Conservation (phyloP, 352 stramenopile species). For the Pythium rhizo-oryzae region DNA sequence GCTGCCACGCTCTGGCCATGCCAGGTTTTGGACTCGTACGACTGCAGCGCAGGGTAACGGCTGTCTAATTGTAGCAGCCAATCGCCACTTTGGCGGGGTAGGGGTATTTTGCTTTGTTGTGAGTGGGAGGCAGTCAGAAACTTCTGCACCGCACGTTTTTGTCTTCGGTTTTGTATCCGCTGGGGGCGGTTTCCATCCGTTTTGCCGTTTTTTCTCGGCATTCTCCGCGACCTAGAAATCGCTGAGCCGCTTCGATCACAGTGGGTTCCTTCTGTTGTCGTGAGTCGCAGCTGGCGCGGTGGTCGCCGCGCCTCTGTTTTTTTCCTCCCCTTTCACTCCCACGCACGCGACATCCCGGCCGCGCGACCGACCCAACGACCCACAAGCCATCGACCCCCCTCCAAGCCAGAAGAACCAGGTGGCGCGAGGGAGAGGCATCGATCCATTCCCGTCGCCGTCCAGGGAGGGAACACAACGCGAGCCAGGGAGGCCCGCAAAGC, state of each 20-base stretch:
- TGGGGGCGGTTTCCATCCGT: conserved; percentile 26
- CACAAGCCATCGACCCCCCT: conserved; percentile 16
- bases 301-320: conserved; percentile 26
- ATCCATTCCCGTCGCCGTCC: conserved; percentile 4
- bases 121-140: conserved; percentile 13
- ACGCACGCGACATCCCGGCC: conserved; percentile 22
- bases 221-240: conserved; percentile 6
- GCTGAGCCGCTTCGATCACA: not conserved
- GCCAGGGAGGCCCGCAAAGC: not conserved
- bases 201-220: conserved; percentile 30
- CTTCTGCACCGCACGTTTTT: conserved; percentile 17
- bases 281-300: conserved; percentile 13
- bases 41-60: not conserved
- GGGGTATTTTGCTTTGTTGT: conserved; percentile 9
- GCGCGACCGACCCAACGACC: conserved; percentile 8
- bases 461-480: conserved; percentile 4
- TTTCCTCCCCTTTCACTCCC: conserved; percentile 5
- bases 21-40: not conserved
- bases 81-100: conserved; percentile 20
- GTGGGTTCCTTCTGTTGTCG: conserved; percentile 18
- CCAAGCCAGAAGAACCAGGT: conserved; percentile 13
- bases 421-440: conserved; percentile 15
- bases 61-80: conserved; percentile 26
- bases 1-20: conserved; percentile 18
- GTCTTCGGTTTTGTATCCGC: conserved; percentile 23